These are phyloP conservation scores for Liriodendron chinense DNA, from an alignment of 164 flowering plant species.

Conservation along the genomic window DNA sequence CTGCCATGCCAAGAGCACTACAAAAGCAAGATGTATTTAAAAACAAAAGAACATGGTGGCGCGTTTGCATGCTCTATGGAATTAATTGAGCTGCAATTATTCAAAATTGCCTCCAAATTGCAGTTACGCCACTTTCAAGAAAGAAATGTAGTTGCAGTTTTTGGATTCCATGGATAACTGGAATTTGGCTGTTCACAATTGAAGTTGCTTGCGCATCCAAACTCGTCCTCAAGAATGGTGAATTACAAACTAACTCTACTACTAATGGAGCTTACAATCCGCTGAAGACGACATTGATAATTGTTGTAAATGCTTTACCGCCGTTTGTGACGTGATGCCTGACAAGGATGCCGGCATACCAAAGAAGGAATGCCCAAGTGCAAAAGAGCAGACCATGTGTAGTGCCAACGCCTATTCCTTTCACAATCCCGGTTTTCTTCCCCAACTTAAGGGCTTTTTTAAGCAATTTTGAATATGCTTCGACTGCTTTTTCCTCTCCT, in stretches of 20 bases:
- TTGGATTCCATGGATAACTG: neutral
- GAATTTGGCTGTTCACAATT: neutral
- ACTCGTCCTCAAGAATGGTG: neutral
- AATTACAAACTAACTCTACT: neutral
- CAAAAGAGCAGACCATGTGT: conserved; percentile 59
- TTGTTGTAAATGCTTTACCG: conserved; percentile 73
- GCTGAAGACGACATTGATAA: conserved; percentile 67
- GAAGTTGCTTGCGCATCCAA: neutral
- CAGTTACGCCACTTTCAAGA: no score
- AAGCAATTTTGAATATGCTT: conserved; percentile 55
- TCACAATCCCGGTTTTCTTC: conserved; percentile 63
- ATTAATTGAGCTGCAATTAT: no score
- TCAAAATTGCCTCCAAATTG: neutral
- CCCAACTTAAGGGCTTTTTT: conserved; percentile 50
- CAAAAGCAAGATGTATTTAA: conserved; percentile 14
- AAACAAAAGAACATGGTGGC: neutral
- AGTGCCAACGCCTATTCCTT: conserved; percentile 72
- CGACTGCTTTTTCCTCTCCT: conserved; percentile 63
- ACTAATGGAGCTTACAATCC: conserved; percentile 60
- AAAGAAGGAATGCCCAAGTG: conserved; percentile 82
- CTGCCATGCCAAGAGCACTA: conserved; percentile 85
- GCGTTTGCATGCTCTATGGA: neutral
- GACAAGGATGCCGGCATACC: conserved; percentile 77
- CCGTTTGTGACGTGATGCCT: conserved; percentile 53
- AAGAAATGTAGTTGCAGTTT: no score